phyloP scores from a whole-genome alignment of 2,329 filamentous ascomycete genomes.

The Metarhizium humberi region DNA sequence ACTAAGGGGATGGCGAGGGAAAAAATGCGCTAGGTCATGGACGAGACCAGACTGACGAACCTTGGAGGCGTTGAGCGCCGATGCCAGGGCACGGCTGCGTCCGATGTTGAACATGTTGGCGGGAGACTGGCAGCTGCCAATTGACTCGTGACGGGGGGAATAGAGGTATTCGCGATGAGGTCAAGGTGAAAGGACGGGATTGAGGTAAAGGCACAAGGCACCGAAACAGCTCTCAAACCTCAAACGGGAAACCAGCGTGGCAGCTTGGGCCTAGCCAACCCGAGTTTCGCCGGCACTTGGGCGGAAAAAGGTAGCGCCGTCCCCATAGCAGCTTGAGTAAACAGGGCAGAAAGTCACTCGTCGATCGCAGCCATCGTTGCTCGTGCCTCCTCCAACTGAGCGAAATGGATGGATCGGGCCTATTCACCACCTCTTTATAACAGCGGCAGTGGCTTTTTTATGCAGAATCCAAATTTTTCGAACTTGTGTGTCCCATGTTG shows the following conservation, averaged over 20 bases:
- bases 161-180: constrained; percentile 9
- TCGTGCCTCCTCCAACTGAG: too few relatives aligned
- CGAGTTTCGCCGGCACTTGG: constrained; percentile 12
- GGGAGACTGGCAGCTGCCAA: constrained; percentile 10
- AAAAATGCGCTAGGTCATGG: constrained; percentile 6
- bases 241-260: constrained; percentile 11
- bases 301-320: constrained; percentile 9
- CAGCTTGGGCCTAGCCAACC: constrained; percentile 7
- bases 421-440: too few relatives aligned
- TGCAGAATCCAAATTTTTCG: too few relatives aligned
- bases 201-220: constrained; percentile 4
- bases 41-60: constrained; percentile 36
- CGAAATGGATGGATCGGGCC: too few relatives aligned
- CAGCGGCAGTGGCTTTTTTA: too few relatives aligned
- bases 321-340: background rate
- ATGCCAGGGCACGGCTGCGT: constrained; percentile 70
- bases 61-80: constrained; percentile 69
- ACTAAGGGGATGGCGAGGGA: constrained; percentile 8
- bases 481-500: too few relatives aligned
- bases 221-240: constrained; percentile 9
- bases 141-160: constrained; percentile 8
- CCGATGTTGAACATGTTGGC: constrained; percentile 77
- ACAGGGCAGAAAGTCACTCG: too few relatives aligned
- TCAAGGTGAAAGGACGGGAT: background rate
- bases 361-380: too few relatives aligned